phyloP scores from a whole-genome alignment of 768 basidiomycete species.

The Leccinum barrowsii region DNA sequence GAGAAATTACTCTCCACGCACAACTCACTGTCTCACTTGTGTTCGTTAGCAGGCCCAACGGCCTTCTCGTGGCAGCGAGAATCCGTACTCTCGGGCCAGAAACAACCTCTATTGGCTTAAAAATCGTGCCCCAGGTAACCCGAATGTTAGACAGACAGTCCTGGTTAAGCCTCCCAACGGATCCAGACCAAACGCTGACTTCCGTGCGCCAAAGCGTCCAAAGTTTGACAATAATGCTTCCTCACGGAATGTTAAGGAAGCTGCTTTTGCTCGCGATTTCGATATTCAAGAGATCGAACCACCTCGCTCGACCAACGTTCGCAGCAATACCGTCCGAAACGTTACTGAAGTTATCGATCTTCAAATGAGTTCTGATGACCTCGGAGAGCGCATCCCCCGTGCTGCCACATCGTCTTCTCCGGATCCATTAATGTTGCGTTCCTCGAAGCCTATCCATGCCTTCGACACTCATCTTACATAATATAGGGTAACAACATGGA shows the following conservation, averaged over 20 bases:
- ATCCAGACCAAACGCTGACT: neutral
- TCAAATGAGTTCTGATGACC: slow-evolving; percentile 17
- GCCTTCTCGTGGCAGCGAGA: slow-evolving; percentile 8
- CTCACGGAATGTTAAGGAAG: neutral
- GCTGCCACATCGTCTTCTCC: slow-evolving; percentile 16
- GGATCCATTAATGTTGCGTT: slow-evolving; percentile 15
- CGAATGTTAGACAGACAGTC: slow-evolving; percentile 19
- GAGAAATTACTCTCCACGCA: slow-evolving; percentile 3
- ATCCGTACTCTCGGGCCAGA: slow-evolving; percentile 3
- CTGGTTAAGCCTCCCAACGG: slow-evolving; percentile 2
- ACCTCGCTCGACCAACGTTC: neutral
- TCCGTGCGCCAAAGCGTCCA: slow-evolving; percentile 21
- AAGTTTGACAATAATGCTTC: slow-evolving; percentile 11
- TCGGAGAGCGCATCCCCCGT: slow-evolving; percentile 18
- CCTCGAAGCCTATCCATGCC: slow-evolving; percentile 3
- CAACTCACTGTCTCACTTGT: slow-evolving; percentile 3
- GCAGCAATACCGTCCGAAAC: slow-evolving; percentile 1
- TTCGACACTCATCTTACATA: slow-evolving; percentile 23
- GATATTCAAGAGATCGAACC: slow-evolving; percentile 23
- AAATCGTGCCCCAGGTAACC: slow-evolving; percentile 17
- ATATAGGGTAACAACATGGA: neutral
- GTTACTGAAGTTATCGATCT: slow-evolving; percentile 21
- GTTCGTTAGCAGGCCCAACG: slow-evolving; percentile 7
- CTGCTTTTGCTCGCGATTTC: slow-evolving; percentile 7
- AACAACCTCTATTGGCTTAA: neutral